phyloP scores from a whole-genome alignment of 805 yeast species.

The Lipomyces sp. region DNA sequence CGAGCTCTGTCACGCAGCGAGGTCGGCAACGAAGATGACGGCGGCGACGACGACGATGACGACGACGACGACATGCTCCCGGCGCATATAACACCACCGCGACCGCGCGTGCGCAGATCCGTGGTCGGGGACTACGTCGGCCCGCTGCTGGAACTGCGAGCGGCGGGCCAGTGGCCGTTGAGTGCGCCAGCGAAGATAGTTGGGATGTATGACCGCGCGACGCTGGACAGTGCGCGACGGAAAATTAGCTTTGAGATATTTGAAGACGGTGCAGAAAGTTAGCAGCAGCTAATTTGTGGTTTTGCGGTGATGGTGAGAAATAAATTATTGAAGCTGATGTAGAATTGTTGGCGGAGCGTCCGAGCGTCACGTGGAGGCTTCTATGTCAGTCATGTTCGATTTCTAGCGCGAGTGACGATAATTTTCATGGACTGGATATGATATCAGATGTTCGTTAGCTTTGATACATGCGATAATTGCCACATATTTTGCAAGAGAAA shows the following conservation, averaged over 20 bases:
- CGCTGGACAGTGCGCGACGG: slow-evolving; percentile 10
- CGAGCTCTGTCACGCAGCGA: no score
- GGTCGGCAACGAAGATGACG: no score
- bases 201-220: neutral
- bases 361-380: no score
- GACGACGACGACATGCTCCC: slow-evolving; percentile 8
- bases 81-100: slow-evolving; percentile 20
- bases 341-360: no score
- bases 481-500: no score
- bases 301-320: neutral
- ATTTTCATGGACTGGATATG: no score
- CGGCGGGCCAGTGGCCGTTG: slow-evolving; percentile 18
- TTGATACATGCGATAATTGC: no score
- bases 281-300: neutral
- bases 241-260: slow-evolving; percentile 12
- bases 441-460: no score
- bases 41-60: neutral
- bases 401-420: no score
- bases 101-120: slow-evolving; percentile 21
- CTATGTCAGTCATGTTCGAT: no score
- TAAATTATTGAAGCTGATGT: neutral
- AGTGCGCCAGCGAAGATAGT: slow-evolving; percentile 17
- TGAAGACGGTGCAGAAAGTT: neutral
- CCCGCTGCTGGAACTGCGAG: slow-evolving; percentile 17
- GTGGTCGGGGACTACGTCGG: slow-evolving; percentile 17